phyloP scores from a whole-genome alignment of 768 basidiomycete species.

The Amylocystis lapponica region DNA sequence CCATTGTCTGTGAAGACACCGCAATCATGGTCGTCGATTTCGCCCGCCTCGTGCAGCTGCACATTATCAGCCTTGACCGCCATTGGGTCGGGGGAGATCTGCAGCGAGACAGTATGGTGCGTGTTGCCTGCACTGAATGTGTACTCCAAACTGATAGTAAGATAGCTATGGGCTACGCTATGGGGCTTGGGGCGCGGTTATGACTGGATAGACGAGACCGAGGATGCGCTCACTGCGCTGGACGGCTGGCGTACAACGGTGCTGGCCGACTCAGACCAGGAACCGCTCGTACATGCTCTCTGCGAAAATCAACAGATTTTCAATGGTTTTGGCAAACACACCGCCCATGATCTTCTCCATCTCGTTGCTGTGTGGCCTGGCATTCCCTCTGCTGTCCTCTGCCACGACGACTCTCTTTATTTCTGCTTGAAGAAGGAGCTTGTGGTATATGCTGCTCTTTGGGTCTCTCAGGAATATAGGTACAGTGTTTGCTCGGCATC shows the following conservation, averaged over 20 bases:
- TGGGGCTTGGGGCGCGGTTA: not conserved
- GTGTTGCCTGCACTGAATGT: not conserved
- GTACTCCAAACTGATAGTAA: too few species aligned
- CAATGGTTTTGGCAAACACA: constrained; percentile 1
- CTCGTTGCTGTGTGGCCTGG: not conserved
- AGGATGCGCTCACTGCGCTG: not conserved
- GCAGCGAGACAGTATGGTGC: not conserved
- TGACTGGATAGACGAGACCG: constrained; percentile 1
- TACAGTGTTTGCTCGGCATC: not conserved
- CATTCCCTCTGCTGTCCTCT: not conserved
- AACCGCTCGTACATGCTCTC: not conserved
- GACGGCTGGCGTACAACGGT: not conserved
- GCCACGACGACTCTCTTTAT: not conserved
- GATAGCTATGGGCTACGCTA: not conserved
- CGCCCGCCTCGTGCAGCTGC: not conserved
- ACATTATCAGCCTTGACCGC: not conserved
- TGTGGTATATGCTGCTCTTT: not conserved
- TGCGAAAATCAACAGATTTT: not conserved
- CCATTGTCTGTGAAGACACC: not conserved
- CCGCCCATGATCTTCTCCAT: not conserved
- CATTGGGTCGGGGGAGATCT: not conserved
- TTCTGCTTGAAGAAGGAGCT: not conserved
- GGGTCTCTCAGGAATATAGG: not conserved
- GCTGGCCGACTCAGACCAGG: not conserved
- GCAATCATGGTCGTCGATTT: not conserved